phyloP scores from a whole-genome alignment of 2,329 filamentous ascomycete species.

The Elsinoe fawcettii region DNA sequence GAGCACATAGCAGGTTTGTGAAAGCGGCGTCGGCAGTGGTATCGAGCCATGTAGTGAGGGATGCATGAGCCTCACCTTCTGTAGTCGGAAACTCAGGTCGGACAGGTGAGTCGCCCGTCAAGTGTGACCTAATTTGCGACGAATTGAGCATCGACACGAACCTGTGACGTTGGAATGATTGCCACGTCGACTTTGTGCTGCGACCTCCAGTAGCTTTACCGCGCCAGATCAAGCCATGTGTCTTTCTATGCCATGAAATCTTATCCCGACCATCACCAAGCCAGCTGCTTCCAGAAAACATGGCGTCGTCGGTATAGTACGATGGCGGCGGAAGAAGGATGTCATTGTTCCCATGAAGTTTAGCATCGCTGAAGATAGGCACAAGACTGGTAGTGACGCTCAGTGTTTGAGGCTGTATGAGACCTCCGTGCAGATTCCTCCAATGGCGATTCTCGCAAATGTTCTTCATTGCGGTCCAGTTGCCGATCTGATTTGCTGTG shows the following conservation, averaged over 20 bases:
- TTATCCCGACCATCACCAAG: conserved; percentile 17
- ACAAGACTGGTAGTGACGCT: conserved; percentile 37
- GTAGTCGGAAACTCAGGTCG: conserved; percentile 34
- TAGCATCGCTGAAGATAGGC: conserved; percentile 44
- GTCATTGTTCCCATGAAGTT: conserved; percentile 44
- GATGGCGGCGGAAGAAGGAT: conserved; percentile 44
- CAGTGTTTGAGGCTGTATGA: conserved; percentile 41
- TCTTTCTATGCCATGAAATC: conserved; percentile 36
- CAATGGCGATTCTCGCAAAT: conserved; percentile 40
- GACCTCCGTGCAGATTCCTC: conserved; percentile 39
- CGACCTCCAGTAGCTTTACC: conserved; percentile 42
- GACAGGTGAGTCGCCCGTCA: conserved; percentile 33
- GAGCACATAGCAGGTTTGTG: neutral
- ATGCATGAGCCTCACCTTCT: conserved; percentile 24
- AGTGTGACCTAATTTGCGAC: conserved; percentile 47
- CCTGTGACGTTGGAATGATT: conserved; percentile 64
- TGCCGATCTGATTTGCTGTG: conserved; percentile 38
- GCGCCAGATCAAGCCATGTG: conserved; percentile 38
- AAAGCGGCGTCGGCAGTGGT: neutral
- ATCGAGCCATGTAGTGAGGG: neutral
- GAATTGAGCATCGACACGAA: conserved; percentile 67
- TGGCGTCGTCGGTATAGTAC: conserved; percentile 38
- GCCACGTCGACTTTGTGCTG: conserved; percentile 53
- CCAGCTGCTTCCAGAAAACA: conserved; percentile 35
- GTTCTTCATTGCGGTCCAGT: conserved; percentile 40